phyloP scores from a whole-genome alignment of 1,284 basidiomycete species.

The Moesziomyces sp. region DNA sequence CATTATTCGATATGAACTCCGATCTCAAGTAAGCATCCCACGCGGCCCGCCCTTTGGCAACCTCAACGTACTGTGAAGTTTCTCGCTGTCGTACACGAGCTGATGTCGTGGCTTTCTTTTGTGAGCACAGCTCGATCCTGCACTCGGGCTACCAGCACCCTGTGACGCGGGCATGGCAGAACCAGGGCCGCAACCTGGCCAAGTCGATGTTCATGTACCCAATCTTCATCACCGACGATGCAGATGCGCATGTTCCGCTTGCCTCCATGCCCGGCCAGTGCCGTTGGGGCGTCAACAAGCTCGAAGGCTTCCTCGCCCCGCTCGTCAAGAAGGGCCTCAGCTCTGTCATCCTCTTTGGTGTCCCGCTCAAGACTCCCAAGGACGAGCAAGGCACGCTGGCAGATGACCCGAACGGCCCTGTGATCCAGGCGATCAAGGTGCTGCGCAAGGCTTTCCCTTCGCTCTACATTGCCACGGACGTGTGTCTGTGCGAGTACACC shows the following conservation, averaged over 20 bases:
- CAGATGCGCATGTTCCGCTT: slow-evolving; percentile 48
- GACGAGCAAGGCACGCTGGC: slow-evolving; percentile 85
- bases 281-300: slow-evolving; percentile 88
- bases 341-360: slow-evolving; percentile 96
- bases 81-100: background rate
- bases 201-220: slow-evolving; percentile 67
- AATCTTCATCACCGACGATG: slow-evolving; percentile 65
- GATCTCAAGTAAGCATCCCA: slow-evolving; percentile 35
- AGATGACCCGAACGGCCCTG: slow-evolving; percentile 88
- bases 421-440: slow-evolving; percentile 87
- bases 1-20: slow-evolving; percentile 26
- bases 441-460: slow-evolving; percentile 81
- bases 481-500: slow-evolving; percentile 99
- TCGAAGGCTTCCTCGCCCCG: slow-evolving; percentile 87
- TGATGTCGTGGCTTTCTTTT: background rate
- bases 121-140: slow-evolving; percentile 41
- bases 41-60: too few relatives aligned
- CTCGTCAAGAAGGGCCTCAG: slow-evolving; percentile 87
- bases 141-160: slow-evolving; percentile 63
- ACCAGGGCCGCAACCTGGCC: slow-evolving; percentile 49
- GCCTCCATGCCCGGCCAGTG: slow-evolving; percentile 63
- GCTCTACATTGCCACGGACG: slow-evolving; percentile 82
- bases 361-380: slow-evolving; percentile 85
- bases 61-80: too few relatives aligned
- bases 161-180: slow-evolving; percentile 58